Conservation (phyloP, 2,329 filamentous ascomycete species). For the Penicillium sp. region DNA sequence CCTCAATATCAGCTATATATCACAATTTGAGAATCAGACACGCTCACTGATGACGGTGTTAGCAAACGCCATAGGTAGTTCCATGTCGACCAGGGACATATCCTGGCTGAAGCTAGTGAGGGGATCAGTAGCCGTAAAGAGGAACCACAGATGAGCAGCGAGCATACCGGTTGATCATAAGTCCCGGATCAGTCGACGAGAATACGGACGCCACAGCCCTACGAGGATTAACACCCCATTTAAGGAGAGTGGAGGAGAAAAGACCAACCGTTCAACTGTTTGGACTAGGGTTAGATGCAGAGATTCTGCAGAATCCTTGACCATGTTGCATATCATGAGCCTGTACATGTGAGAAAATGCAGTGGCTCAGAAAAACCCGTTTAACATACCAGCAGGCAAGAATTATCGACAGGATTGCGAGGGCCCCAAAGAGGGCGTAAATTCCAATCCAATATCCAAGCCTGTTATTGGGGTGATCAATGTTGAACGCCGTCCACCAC, state of each 20-base stretch:
- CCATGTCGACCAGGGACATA: neutral
- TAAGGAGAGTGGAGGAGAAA: neutral
- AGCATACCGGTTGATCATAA: neutral
- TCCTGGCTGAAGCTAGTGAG: neutral
- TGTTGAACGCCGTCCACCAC: neutral
- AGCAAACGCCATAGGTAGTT: neutral
- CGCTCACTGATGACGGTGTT: neutral
- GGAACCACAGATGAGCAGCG: neutral
- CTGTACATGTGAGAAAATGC: neutral
- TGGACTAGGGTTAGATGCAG: neutral
- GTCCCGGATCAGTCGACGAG: neutral
- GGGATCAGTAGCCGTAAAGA: neutral
- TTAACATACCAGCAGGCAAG: neutral
- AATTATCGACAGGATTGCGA: neutral
- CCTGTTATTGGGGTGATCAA: neutral
- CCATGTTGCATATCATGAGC: constrained; percentile 2
- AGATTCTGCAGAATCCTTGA: constrained; percentile 1
- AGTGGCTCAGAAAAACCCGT: neutral
- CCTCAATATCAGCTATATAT: neutral
- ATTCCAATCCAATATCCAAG: neutral
- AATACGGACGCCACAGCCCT: neutral
- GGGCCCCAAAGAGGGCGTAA: neutral
- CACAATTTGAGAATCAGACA: neutral
- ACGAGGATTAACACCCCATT: neutral
- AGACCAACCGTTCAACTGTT: neutral